Conservation (phyloP, 129 eudicot species). For the Flaveria trinervia region DNA sequence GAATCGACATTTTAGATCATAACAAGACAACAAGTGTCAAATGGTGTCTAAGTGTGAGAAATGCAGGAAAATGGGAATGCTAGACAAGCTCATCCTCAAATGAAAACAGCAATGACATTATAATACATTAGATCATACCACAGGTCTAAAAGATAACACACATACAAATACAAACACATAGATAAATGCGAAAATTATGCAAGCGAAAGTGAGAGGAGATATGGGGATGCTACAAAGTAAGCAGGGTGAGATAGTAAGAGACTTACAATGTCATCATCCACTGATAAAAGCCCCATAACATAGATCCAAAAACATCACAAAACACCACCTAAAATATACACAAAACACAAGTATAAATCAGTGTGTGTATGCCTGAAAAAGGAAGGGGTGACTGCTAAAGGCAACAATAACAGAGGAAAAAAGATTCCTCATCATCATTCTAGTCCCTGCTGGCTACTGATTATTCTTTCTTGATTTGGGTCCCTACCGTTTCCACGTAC, state of each 20-base stretch:
- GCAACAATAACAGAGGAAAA: constrained; percentile 43
- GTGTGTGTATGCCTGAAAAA: constrained; percentile 19
- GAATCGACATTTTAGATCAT: not conserved
- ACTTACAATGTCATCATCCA: constrained; percentile 31
- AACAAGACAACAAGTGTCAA: not conserved
- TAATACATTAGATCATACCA: not conserved
- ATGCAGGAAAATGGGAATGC: not conserved
- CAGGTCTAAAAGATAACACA: not conserved
- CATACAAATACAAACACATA: not conserved
- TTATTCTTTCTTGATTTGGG: constrained; percentile 47
- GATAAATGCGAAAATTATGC: not conserved
- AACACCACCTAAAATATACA: constrained; percentile 25
- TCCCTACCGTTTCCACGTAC: constrained; percentile 25
- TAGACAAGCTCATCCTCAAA: not conserved
- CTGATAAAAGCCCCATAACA: constrained; percentile 40
- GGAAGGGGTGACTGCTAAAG: constrained; percentile 37
- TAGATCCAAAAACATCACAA: constrained; percentile 32
- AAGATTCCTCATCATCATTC: constrained; percentile 44
- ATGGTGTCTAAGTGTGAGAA: not conserved
- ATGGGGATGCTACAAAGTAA: constrained; percentile 22
- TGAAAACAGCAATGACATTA: not conserved
- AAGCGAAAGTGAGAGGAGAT: constrained; percentile 18
- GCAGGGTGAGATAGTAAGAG: constrained; percentile 8
- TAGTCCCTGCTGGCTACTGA: constrained; percentile 27
- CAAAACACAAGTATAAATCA: constrained; percentile 24